Conservation (phyloP, 331 rosid species). For the Arachis monticola region DNA sequence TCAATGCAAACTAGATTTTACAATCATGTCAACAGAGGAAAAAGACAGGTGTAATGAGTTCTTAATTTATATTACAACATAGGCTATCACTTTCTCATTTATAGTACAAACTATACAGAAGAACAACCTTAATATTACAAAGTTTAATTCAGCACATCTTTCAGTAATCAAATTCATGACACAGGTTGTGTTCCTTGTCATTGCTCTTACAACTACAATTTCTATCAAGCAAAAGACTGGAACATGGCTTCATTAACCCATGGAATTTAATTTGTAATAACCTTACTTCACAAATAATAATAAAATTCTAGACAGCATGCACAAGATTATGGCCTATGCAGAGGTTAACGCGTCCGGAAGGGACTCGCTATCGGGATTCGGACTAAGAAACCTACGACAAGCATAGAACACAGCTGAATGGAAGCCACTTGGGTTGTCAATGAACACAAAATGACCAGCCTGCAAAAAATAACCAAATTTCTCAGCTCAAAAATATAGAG, state of each 20-base stretch:
- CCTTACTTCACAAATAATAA: background rate
- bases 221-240: slow-evolving; percentile 23
- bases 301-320: slow-evolving; percentile 16
- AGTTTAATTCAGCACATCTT: background rate
- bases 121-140: slow-evolving; percentile 11
- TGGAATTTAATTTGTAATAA: background rate
- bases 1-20: too few relatives aligned
- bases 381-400: slow-evolving; percentile 75
- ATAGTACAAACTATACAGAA: background rate
- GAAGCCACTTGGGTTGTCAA: slow-evolving; percentile 76
- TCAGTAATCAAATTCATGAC: slow-evolving; percentile 5
- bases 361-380: slow-evolving; percentile 56
- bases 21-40: too few relatives aligned
- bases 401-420: slow-evolving; percentile 81
- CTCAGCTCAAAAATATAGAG: slow-evolving; percentile 19
- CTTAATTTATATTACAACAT: too few relatives aligned
- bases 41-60: too few relatives aligned
- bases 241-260: slow-evolving; percentile 27
- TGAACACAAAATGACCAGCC: slow-evolving; percentile 92
- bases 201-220: slow-evolving; percentile 10
- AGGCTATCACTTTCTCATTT: background rate
- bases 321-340: slow-evolving; percentile 49
- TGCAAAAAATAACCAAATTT: slow-evolving; percentile 46
- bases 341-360: slow-evolving; percentile 72
- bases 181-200: slow-evolving; percentile 11